Conservation (phyloP, 192 early-diverging fungal genomes). For the Funneliformis mosseae region DNA sequence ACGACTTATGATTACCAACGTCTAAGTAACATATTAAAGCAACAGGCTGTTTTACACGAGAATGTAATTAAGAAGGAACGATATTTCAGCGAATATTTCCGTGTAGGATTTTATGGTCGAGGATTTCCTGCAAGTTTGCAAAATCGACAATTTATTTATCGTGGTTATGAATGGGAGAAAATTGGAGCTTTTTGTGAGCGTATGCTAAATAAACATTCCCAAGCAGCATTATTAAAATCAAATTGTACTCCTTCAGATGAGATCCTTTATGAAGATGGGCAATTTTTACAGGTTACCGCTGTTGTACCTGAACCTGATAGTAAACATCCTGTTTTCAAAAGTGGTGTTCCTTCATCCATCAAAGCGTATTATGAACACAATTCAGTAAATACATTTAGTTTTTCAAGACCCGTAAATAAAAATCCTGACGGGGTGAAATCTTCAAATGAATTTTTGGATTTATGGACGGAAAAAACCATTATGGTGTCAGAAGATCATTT, state of each 20-base stretch:
- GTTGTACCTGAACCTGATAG: slow-evolving; percentile 63
- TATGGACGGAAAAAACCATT: slow-evolving; percentile 78
- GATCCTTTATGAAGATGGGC: slow-evolving; percentile 53
- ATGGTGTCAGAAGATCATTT: slow-evolving; percentile 67
- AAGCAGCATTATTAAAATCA: slow-evolving; percentile 51
- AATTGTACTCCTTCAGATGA: slow-evolving; percentile 52
- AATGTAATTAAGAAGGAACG: slow-evolving; percentile 53
- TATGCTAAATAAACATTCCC: slow-evolving; percentile 66
- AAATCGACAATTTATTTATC: slow-evolving; percentile 71
- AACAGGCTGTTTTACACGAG: slow-evolving; percentile 58
- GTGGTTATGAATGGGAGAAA: slow-evolving; percentile 75
- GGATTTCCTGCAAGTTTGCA: slow-evolving; percentile 57
- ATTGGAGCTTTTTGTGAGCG: slow-evolving; percentile 70
- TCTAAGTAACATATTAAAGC: slow-evolving; percentile 53
- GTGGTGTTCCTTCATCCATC: slow-evolving; percentile 49
- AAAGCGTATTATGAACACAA: slow-evolving; percentile 68
- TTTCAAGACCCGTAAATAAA: slow-evolving; percentile 63
- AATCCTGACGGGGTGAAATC: slow-evolving; percentile 45
- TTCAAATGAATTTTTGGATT: slow-evolving; percentile 66
- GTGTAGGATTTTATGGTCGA: slow-evolving; percentile 73
- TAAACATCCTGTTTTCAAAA: slow-evolving; percentile 38
- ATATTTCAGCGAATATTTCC: slow-evolving; percentile 65
- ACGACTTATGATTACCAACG: slow-evolving; percentile 56
- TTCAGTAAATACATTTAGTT: slow-evolving; percentile 65
- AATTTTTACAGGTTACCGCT: slow-evolving; percentile 68